Evolutionary conservation across 371 early-diverging fungal genomes (phyloP).

Genomic region (Fennellomyces sp.): DNA sequence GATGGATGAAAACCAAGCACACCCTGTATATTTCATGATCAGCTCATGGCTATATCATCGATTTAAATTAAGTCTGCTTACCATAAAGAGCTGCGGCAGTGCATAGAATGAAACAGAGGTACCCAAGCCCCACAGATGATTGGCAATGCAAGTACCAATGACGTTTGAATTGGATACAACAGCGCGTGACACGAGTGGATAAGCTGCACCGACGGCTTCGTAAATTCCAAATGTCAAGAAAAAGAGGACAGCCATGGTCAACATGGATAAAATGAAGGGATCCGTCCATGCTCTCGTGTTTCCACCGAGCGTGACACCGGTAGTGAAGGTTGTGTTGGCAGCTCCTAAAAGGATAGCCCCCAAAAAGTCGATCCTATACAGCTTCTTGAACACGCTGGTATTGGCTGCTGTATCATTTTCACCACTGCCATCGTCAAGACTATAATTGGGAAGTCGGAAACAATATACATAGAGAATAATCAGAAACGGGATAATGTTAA

Average conservation of each 20-base stretch:
- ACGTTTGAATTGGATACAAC: slow-evolving; percentile 36
- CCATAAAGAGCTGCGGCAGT: slow-evolving; percentile 44
- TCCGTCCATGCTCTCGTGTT: slow-evolving; percentile 62
- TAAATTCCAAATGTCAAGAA: slow-evolving; percentile 52
- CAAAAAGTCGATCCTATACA: slow-evolving; percentile 53
- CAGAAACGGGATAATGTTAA: slow-evolving; percentile 72
- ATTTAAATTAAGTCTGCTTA: no score
- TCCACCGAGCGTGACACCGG: slow-evolving; percentile 65
- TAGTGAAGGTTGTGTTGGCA: slow-evolving; percentile 31
- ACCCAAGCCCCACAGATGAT: slow-evolving; percentile 34
- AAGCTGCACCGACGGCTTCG: slow-evolving; percentile 59
- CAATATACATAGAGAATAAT: slow-evolving; percentile 35
- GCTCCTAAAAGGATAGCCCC: slow-evolving; percentile 50
- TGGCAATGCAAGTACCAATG: slow-evolving; percentile 26
- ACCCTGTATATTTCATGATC: neutral
- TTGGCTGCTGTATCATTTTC: neutral
- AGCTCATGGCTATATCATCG: no score
- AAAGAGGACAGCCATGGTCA: slow-evolving; percentile 44
- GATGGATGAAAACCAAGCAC: neutral
- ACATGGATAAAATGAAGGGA: slow-evolving; percentile 52
- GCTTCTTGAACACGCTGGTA: slow-evolving; percentile 15
- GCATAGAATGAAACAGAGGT: slow-evolving; percentile 30
- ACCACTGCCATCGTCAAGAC: neutral
- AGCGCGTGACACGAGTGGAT: slow-evolving; percentile 62
- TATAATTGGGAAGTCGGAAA: slow-evolving; percentile 29